phyloP scores from a whole-genome alignment of 768 basidiomycete species.

The Galerina marginata region DNA sequence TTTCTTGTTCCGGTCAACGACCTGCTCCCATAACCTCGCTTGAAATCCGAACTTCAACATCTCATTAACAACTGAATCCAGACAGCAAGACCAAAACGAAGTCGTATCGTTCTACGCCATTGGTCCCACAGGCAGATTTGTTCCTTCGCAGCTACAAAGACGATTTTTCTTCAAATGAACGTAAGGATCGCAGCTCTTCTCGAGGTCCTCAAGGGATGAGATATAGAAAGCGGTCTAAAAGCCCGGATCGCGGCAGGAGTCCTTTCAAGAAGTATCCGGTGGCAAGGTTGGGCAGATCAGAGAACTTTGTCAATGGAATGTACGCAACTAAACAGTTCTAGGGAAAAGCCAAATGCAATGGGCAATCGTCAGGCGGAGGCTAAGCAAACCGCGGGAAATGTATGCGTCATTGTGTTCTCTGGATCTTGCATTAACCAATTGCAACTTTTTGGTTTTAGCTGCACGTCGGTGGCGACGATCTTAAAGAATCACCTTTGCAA shows the following conservation, averaged over 20 bases:
- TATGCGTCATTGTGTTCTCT: neutral
- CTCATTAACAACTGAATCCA: neutral
- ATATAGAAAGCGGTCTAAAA: neutral
- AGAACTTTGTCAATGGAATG: neutral
- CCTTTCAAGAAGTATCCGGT: neutral
- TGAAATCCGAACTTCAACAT: neutral
- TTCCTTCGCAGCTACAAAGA: conserved; percentile 36
- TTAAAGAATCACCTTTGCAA: no score
- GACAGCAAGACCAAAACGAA: neutral
- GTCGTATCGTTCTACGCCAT: conserved; percentile 37
- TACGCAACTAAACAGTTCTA: neutral
- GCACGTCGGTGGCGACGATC: no score
- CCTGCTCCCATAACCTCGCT: neutral
- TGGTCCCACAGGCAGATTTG: conserved; percentile 49
- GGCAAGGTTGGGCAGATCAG: neutral
- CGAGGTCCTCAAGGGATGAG: neutral
- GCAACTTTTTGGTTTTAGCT: neutral
- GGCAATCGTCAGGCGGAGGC: neutral
- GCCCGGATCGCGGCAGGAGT: neutral
- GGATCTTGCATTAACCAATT: neutral
- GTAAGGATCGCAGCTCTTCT: neutral
- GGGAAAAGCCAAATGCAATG: neutral
- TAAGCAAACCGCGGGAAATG: neutral
- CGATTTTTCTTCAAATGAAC: neutral
- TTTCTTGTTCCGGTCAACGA: neutral